Conservation (phyloP, 2,329 filamentous ascomycete genomes). For the Fusarium sp. region DNA sequence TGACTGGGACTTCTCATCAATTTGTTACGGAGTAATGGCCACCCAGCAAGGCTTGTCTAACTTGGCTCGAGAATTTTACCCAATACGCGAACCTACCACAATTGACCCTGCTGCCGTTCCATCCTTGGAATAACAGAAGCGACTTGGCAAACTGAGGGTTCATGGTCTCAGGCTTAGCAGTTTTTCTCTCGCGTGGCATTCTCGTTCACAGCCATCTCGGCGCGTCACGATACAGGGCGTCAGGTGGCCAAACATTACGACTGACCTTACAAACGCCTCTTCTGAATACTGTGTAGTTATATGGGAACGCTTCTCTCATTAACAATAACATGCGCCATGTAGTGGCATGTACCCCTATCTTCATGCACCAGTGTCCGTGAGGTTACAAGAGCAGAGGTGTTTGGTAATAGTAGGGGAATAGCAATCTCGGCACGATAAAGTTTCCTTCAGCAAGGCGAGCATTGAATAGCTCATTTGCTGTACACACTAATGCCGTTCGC, state of each 20-base stretch:
- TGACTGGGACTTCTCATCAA: constrained; percentile 17
- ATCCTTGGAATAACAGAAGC: neutral
- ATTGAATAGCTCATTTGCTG: constrained; percentile 61
- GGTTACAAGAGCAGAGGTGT: constrained; percentile 55
- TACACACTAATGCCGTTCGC: constrained; percentile 66
- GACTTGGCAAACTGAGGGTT: neutral
- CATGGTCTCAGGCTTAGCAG: neutral
- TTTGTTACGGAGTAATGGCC: neutral
- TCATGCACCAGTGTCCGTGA: constrained; percentile 62
- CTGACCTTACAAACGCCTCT: neutral
- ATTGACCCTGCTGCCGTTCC: neutral
- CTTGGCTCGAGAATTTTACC: constrained; percentile 10
- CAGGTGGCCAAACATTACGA: neutral
- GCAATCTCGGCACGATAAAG: constrained; percentile 63
- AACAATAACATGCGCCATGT: neutral
- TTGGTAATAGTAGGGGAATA: constrained; percentile 63
- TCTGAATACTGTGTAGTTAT: neutral
- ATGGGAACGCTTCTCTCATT: neutral
- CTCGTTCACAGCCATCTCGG: neutral
- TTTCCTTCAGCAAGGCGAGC: constrained; percentile 66
- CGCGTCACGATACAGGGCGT: neutral
- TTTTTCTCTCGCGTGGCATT: neutral
- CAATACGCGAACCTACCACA: neutral
- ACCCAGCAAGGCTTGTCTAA: constrained; percentile 13
- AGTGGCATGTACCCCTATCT: constrained; percentile 53